Evolutionary conservation across 768 basidiomycete species (phyloP).

Genomic region (Pleurotus pulmonarius): DNA sequence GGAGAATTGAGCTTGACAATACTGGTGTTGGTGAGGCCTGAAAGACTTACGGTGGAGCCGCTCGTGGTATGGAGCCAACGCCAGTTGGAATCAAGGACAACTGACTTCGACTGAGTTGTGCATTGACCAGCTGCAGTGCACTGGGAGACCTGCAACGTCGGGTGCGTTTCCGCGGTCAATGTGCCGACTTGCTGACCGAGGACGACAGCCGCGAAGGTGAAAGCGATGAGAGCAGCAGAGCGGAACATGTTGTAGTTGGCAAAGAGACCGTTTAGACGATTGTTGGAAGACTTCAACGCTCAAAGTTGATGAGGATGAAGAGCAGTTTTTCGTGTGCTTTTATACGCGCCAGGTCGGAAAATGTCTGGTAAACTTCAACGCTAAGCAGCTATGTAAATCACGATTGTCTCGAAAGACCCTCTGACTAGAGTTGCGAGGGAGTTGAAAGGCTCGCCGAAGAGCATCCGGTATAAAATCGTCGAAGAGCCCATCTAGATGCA

Average conservation of each 20-base stretch:
- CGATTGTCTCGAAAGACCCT: too few species aligned
- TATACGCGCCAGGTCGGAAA: background rate
- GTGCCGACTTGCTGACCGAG: slow-evolving; percentile 8
- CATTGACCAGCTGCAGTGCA: slow-evolving; percentile 2
- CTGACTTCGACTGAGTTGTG: background rate
- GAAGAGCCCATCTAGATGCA: too few species aligned
- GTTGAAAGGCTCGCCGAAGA: background rate
- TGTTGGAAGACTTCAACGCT: background rate
- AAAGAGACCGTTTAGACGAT: background rate
- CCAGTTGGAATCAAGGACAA: slow-evolving; percentile 8
- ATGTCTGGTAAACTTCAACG: background rate
- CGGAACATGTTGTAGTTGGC: slow-evolving; percentile 2
- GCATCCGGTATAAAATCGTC: background rate
- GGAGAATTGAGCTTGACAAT: background rate
- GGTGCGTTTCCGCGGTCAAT: slow-evolving; percentile 5
- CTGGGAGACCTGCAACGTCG: background rate
- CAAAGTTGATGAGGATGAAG: background rate
- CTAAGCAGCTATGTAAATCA: too few species aligned
- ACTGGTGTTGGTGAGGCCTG: too few species aligned
- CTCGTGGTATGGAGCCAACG: slow-evolving; percentile 6
- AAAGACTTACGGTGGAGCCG: slow-evolving; percentile 12
- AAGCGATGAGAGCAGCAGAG: slow-evolving; percentile 2
- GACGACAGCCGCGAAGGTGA: slow-evolving; percentile 1
- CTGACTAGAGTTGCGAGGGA: too few species aligned
- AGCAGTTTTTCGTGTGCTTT: background rate